Conservation (phyloP, 805 yeast species). For the Yamadazyma ubonensis region DNA sequence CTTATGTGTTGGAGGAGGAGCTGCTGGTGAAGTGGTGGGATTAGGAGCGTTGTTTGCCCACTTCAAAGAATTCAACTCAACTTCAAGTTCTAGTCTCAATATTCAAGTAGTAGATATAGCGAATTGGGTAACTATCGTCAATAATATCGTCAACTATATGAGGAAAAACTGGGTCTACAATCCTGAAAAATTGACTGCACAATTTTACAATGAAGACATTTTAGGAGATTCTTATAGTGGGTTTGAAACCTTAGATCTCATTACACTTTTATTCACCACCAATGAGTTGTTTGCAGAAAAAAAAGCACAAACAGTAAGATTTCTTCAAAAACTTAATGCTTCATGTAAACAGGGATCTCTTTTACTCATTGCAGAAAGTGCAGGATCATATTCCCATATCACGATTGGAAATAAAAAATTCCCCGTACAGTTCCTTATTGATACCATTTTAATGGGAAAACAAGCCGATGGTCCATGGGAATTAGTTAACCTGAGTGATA, state of each 20-base stretch:
- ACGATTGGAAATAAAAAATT: slow-evolving; percentile 72
- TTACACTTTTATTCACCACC: slow-evolving; percentile 80
- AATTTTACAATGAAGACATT: slow-evolving; percentile 32
- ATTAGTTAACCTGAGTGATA: slow-evolving; percentile 61
- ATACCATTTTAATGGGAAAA: slow-evolving; percentile 63
- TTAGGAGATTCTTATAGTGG: slow-evolving; percentile 18
- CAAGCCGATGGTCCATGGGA: slow-evolving; percentile 61
- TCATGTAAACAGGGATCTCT: slow-evolving; percentile 56
- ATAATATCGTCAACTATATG: slow-evolving; percentile 43
- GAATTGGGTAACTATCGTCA: slow-evolving; percentile 63
- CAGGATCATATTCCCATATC: slow-evolving; percentile 85
- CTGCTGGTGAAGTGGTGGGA: slow-evolving; percentile 76
- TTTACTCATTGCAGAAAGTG: slow-evolving; percentile 76
- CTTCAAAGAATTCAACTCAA: slow-evolving; percentile 34
- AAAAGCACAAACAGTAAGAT: slow-evolving; percentile 55
- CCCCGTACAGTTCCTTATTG: slow-evolving; percentile 80
- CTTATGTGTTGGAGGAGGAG: slow-evolving; percentile 84
- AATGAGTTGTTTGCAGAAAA: slow-evolving; percentile 79
- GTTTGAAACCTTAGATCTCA: slow-evolving; percentile 38
- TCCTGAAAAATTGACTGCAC: slow-evolving; percentile 25
- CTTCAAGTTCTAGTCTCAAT: slow-evolving; percentile 33
- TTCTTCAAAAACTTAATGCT: slow-evolving; percentile 53
- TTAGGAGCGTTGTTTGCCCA: slow-evolving; percentile 56
- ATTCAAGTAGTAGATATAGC: slow-evolving; percentile 73
- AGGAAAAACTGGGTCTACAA: slow-evolving; percentile 53